phyloP scores from a whole-genome alignment of 805 yeast species.

The Saturnispora diversa region DNA sequence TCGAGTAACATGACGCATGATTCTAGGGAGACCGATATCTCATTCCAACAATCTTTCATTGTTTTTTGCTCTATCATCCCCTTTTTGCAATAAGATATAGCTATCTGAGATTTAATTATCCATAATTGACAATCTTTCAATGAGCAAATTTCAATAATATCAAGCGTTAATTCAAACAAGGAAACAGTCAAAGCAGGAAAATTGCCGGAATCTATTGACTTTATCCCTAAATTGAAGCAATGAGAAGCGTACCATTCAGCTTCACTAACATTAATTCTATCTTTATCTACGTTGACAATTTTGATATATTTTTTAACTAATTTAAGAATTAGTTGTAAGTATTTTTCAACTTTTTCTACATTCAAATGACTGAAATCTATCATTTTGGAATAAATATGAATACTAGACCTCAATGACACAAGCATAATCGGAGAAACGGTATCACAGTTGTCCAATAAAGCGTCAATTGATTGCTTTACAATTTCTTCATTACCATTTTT shows the following conservation, averaged over 20 bases:
- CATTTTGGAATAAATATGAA: conserved; percentile 14
- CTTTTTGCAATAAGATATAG: conserved; percentile 7
- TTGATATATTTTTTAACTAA: conserved; percentile 3
- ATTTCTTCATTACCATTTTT: not conserved
- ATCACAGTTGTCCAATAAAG: conserved; percentile 6
- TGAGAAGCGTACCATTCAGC: conserved; percentile 35
- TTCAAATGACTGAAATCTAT: conserved; percentile 14
- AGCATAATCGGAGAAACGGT: conserved; percentile 7
- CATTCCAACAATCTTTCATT: not conserved
- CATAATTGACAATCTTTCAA: conserved; percentile 5
- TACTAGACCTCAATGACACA: conserved; percentile 15
- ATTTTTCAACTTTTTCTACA: conserved; percentile 2
- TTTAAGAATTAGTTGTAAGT: not conserved
- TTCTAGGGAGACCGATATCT: not conserved
- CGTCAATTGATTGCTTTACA: conserved; percentile 6
- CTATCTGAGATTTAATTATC: conserved; percentile 9
- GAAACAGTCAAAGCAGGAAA: conserved; percentile 9
- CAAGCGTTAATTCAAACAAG: conserved; percentile 6
- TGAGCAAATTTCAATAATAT: not conserved
- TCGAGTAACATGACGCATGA: not conserved
- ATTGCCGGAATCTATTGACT: not conserved
- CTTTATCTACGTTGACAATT: not conserved
- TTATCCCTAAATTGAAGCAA: conserved; percentile 16
- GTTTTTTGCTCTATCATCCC: not conserved
- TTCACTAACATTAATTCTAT: conserved; percentile 22